phyloP scores from a whole-genome alignment of 1,284 basidiomycete genomes.

The Pascua sp. region DNA sequence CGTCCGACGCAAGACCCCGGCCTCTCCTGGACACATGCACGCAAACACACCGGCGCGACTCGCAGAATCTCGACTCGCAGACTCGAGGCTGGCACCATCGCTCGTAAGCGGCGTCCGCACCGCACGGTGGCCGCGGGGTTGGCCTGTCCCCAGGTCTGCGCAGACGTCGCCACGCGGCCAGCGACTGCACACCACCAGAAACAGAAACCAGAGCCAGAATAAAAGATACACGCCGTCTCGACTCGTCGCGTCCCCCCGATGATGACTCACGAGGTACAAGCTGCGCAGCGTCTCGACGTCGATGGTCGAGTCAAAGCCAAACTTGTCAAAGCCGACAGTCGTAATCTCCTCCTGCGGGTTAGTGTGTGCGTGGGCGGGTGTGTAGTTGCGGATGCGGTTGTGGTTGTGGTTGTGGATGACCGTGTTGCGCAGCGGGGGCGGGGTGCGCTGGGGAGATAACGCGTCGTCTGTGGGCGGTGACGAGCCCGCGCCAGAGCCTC shows the following conservation, averaged over 20 bases:
- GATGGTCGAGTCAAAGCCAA: slow-evolving; percentile 83
- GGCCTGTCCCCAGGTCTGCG: neutral
- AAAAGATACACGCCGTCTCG: no score
- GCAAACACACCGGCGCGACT: neutral
- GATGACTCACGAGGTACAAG: slow-evolving; percentile 79
- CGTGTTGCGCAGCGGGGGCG: no score
- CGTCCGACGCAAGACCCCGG: no score
- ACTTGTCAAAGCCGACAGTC: slow-evolving; percentile 70
- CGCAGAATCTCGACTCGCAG: no score
- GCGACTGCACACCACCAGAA: no score
- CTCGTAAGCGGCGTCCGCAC: no score
- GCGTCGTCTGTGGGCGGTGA: neutral
- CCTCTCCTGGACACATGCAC: no score
- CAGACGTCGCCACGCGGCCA: neutral
- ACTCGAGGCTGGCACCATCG: neutral
- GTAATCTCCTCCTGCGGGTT: slow-evolving; percentile 4
- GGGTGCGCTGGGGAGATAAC: no score
- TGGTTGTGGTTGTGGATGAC: neutral
- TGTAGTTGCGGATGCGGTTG: neutral
- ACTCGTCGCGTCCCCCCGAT: no score
- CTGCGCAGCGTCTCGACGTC: slow-evolving; percentile 71
- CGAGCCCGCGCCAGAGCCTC: neutral
- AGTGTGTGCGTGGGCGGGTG: neutral
- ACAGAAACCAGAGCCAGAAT: no score
- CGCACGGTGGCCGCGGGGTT: neutral